phyloP scores from a whole-genome alignment of 2,329 filamentous ascomycete species.

The Neonectria ditissima region DNA sequence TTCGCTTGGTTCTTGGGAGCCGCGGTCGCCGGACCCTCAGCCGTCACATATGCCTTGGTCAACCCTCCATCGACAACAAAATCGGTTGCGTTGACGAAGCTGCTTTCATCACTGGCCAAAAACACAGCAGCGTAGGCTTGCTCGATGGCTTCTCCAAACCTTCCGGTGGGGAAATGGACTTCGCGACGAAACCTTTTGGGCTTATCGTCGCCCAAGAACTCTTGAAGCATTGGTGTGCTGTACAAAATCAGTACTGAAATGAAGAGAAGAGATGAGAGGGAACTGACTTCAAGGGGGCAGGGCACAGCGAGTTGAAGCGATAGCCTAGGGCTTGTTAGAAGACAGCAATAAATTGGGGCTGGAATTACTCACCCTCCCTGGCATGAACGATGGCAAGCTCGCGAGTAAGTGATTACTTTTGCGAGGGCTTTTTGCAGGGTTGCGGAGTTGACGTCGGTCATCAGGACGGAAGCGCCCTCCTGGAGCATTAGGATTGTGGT shows the following conservation, averaged over 20 bases:
- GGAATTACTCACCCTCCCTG: background rate
- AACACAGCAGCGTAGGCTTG: slow-evolving; percentile 81
- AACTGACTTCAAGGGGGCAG: slow-evolving; percentile 75
- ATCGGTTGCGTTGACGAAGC: slow-evolving; percentile 80
- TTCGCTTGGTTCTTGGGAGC: background rate
- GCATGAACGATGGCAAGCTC: slow-evolving; percentile 12
- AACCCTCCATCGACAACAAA: slow-evolving; percentile 80
- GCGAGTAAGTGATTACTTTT: slow-evolving; percentile 64
- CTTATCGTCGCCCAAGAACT: slow-evolving; percentile 80
- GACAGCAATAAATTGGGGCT: background rate
- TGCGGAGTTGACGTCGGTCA: slow-evolving; percentile 83
- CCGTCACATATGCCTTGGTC: slow-evolving; percentile 63
- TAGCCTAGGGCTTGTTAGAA: slow-evolving; percentile 59
- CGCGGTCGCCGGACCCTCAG: slow-evolving; percentile 27
- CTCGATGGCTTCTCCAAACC: slow-evolving; percentile 83
- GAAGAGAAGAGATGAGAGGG: no score
- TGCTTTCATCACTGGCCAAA: slow-evolving; percentile 79
- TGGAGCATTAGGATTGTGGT: slow-evolving; percentile 87
- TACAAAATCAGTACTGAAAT: background rate
- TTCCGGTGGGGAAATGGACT: slow-evolving; percentile 79
- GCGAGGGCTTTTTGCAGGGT: slow-evolving; percentile 79
- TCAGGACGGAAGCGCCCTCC: slow-evolving; percentile 84
- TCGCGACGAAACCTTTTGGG: slow-evolving; percentile 78
- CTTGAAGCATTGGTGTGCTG: slow-evolving; percentile 78
- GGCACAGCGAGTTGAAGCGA: slow-evolving; percentile 80